Evolutionary conservation across 805 yeast species (phyloP), one percentile per base, ranked within the genome.

Genomic region (Starmerella vitae): DNA sequence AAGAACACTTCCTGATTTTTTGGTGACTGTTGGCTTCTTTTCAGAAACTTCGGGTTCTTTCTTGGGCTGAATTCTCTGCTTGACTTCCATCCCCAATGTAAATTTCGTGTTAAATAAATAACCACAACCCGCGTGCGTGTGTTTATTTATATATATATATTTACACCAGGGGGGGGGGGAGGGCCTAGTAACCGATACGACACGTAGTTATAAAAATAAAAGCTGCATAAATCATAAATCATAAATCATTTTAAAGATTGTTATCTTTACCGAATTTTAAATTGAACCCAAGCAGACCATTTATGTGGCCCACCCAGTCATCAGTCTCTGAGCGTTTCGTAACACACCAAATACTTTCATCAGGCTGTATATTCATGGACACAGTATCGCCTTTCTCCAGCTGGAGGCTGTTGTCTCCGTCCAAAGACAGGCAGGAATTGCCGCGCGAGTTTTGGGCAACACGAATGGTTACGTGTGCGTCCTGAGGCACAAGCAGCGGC

Each of bases 221-320:
- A n/a, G n/a, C n/a, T n/a, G 12, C 26, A 22, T 7, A 22, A 8
- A 22, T 22, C 26, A 22, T 22, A 8, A 22, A 22, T 22, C 26
- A 22, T 22, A 12, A 27, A n/a, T 12, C 7, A 12, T 27, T 27
- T 7, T 27, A 27, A 13, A 27, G 17, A 17, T 17, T 27, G n/a
- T 17, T 17, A 6, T 27, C 14, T 8, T 33, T 35, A 6, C 78
- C 76, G 57, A 86, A 86, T 39, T 84, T 71, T 10, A 85, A 75
- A 56, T 86, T 86, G 67, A 86, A 86, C 2, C 96, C 95, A 32
- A 86, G 60, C 42, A 86, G 66, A 50, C 82, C 86, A 53, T 86
- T 88, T 39, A 88, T 75, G 25, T 93, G 94, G 42, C 71, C 71
- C 2, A 86, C 85, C 97, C 97, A 88, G 55, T 88, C 96, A 47